Percentiles rank a stretch among this genome's conserved stretches.
Evolutionary conservation across 306 rosid species (phyloP).

Genomic region (Inga leiocalycina): DNA sequence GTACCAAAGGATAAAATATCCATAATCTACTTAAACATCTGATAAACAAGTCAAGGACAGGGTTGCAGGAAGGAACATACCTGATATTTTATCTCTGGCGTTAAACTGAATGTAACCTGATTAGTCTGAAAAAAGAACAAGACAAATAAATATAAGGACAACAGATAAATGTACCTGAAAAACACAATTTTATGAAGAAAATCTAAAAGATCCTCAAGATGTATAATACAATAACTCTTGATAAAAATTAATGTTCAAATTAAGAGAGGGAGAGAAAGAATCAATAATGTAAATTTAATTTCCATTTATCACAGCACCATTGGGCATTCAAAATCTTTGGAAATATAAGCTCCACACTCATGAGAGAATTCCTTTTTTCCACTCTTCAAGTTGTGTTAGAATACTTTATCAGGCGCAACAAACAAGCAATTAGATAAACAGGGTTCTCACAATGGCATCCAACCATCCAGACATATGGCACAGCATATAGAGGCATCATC

Average conservation of each 20-base stretch:
- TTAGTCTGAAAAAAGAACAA: constrained; percentile 65
- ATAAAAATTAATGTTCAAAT: not conserved
- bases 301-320: constrained; percentile 18
- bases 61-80: constrained; percentile 46
- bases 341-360: constrained; percentile 11
- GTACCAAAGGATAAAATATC: constrained; percentile 13
- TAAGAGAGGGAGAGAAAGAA: not conserved
- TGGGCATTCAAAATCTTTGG: constrained; percentile 22
- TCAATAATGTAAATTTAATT: not conserved
- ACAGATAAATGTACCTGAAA: constrained; percentile 28
- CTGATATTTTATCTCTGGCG: constrained; percentile 96
- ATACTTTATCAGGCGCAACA: not conserved
- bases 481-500: constrained; percentile 4
- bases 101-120: constrained; percentile 89
- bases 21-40: constrained; percentile 16
- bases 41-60: constrained; percentile 19
- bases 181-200: constrained; percentile 9
- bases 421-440: constrained; percentile 20
- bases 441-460: constrained; percentile 1
- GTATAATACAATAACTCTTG: not conserved
- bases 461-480: not conserved
- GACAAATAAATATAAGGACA: constrained; percentile 24
- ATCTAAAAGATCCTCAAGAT: constrained; percentile 16
- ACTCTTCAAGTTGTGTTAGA: constrained; percentile 1
- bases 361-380: not conserved